Evolutionary conservation across 179 eudicot genomes (phyloP).

Genomic region (Spinacia oleracea): DNA sequence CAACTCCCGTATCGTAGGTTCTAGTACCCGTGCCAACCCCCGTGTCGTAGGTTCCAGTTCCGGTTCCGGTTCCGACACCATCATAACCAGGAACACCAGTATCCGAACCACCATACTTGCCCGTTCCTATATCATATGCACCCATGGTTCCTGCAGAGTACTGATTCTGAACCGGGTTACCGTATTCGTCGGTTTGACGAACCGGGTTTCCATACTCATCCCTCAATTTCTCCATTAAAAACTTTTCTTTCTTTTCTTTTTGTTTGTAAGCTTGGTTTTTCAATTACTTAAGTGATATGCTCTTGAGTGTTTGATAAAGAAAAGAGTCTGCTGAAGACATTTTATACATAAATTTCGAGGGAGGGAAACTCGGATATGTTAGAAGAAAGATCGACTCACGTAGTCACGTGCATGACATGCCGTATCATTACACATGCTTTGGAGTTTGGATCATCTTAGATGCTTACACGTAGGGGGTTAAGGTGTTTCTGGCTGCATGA

Average conservation of each 20-base stretch:
- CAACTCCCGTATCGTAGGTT: too few species aligned
- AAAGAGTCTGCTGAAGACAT: not conserved
- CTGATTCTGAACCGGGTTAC: constrained; percentile 27
- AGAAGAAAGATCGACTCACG: not conserved
- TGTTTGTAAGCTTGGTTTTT: not conserved
- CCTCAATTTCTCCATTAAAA: constrained; percentile 28
- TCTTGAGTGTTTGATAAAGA: not conserved
- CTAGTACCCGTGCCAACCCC: too few species aligned
- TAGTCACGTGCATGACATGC: constrained; percentile 11
- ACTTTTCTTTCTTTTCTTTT: not conserved
- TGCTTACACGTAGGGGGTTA: constrained; percentile 10
- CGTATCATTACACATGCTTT: not conserved
- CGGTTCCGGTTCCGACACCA: too few species aligned
- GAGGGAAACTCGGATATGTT: not conserved
- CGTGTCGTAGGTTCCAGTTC: too few species aligned
- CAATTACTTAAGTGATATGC: not conserved
- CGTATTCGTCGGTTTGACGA: constrained; percentile 33
- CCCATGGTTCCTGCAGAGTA: constrained; percentile 39
- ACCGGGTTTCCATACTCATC: constrained; percentile 44
- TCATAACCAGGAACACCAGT: constrained; percentile 17
- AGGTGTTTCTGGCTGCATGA: not conserved
- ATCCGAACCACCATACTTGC: constrained; percentile 14
- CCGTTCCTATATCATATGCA: constrained; percentile 34
- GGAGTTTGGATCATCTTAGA: not conserved
- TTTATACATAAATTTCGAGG: not conserved